Evolutionary conservation across 129 eudicot genomes (phyloP).

Genomic region (Artemisia annua): DNA sequence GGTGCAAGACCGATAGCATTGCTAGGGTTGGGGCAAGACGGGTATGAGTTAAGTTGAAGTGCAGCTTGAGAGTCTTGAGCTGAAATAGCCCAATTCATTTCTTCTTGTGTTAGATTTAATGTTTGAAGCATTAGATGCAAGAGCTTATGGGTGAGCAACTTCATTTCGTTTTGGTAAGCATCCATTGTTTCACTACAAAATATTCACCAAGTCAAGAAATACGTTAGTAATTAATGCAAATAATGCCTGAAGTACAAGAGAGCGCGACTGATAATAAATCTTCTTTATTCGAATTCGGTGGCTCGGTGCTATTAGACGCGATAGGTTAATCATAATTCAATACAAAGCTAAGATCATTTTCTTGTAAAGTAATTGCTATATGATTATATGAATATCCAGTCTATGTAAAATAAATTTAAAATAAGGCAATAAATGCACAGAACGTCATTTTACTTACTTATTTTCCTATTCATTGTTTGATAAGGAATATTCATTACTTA

Average conservation of each 20-base stretch:
- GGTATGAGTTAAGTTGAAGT: constrained; percentile 70
- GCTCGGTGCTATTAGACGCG: no score
- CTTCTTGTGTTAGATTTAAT: constrained; percentile 35
- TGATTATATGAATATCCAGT: no score
- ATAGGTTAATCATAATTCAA: no score
- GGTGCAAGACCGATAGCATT: constrained; percentile 58
- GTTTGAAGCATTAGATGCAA: constrained; percentile 44
- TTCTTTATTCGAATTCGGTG: no score
- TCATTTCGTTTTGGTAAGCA: constrained; percentile 48
- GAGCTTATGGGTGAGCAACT: constrained; percentile 41
- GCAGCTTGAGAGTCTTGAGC: constrained; percentile 36
- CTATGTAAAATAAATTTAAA: no score
- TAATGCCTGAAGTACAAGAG: background rate
- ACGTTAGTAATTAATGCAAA: background rate
- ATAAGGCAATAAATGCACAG: no score
- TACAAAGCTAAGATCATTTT: no score
- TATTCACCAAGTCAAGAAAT: constrained; percentile 5
- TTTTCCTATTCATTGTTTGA: no score
- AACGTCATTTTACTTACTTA: no score
- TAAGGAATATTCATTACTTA: no score
- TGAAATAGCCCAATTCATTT: constrained; percentile 29
- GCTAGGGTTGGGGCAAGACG: constrained; percentile 58
- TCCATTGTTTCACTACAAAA: constrained; percentile 55
- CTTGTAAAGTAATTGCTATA: no score
- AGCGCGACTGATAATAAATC: background rate